These are phyloP conservation scores for Solanum dulcamara DNA, from an alignment of 257 asterid species.

Conservation along the genomic window DNA sequence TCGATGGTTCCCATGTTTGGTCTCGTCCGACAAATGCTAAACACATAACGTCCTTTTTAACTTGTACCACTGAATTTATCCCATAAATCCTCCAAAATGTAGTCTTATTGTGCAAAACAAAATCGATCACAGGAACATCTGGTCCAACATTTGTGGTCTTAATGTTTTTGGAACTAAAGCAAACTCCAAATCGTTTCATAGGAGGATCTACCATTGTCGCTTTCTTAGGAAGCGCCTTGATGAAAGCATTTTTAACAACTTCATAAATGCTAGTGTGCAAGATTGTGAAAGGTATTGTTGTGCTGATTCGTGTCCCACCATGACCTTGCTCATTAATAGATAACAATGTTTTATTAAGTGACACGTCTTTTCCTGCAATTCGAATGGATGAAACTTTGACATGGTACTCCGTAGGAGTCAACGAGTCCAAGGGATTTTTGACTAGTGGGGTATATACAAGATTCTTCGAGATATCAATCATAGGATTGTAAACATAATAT, in stretches of 20 bases:
- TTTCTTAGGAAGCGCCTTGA: neutral
- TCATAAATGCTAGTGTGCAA: conserved; percentile 8
- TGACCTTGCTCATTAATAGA: neutral
- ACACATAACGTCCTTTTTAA: neutral
- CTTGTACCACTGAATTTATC: neutral
- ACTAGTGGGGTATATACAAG: neutral
- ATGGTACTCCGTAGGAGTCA: conserved; percentile 3
- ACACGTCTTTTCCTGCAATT: neutral
- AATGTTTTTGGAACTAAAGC: conserved; percentile 2
- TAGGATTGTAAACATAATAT: neutral
- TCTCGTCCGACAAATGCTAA: conserved; percentile 7
- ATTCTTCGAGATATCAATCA: neutral
- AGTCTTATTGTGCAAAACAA: neutral
- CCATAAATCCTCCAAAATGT: conserved; percentile 7
- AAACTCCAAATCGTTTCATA: conserved; percentile 1
- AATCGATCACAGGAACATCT: conserved; percentile 13
- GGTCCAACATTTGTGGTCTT: neutral
- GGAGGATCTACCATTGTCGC: neutral
- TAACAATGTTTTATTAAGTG: neutral
- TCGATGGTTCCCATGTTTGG: neutral
- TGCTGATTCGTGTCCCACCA: conserved; percentile 15
- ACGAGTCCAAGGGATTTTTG: neutral
- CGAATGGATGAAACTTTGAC: conserved; percentile 8
- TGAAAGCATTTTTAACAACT: conserved; percentile 1
- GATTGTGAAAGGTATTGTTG: conserved; percentile 2